phyloP scores from a whole-genome alignment of 139 green algal species.

The Picochlorum sp. region DNA sequence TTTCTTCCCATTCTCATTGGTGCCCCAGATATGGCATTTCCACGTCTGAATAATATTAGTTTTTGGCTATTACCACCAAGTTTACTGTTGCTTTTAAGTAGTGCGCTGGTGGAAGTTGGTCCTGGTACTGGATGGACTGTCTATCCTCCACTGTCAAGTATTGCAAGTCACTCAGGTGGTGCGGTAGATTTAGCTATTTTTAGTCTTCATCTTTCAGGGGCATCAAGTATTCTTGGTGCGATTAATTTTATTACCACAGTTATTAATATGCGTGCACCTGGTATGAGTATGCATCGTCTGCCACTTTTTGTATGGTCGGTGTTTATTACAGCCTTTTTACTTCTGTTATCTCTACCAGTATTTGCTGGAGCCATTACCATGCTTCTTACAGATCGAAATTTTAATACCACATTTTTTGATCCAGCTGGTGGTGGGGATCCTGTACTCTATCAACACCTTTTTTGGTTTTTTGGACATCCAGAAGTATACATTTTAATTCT shows the following conservation, averaged over 20 bases:
- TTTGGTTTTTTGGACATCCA: constrained; percentile 53
- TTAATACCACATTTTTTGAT: constrained; percentile 57
- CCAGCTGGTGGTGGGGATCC: constrained; percentile 44
- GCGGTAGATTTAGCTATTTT: constrained; percentile 61
- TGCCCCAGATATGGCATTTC: constrained; percentile 50
- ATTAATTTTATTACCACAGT: constrained; percentile 59
- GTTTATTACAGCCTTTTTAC: constrained; percentile 40
- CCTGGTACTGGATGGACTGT: constrained; percentile 44
- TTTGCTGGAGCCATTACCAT: constrained; percentile 52
- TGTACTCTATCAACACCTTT: constrained; percentile 49
- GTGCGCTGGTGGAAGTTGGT: constrained; percentile 40
- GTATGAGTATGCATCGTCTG: constrained; percentile 50
- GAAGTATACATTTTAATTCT: constrained; percentile 55
- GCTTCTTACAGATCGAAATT: constrained; percentile 55
- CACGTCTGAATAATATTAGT: constrained; percentile 42
- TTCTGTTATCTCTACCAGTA: constrained; percentile 46
- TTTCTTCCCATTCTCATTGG: constrained; percentile 26
- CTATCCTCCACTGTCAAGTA: constrained; percentile 43
- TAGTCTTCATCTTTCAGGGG: constrained; percentile 50
- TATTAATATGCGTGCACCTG: constrained; percentile 50
- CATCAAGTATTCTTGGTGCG: constrained; percentile 47
- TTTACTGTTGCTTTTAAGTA: constrained; percentile 40
- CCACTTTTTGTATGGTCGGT: constrained; percentile 56
- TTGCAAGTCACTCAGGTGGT: constrained; percentile 44
- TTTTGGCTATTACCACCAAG: constrained; percentile 35